phyloP scores from a whole-genome alignment of 1,284 basidiomycete species.

The Puccinia novopanici region DNA sequence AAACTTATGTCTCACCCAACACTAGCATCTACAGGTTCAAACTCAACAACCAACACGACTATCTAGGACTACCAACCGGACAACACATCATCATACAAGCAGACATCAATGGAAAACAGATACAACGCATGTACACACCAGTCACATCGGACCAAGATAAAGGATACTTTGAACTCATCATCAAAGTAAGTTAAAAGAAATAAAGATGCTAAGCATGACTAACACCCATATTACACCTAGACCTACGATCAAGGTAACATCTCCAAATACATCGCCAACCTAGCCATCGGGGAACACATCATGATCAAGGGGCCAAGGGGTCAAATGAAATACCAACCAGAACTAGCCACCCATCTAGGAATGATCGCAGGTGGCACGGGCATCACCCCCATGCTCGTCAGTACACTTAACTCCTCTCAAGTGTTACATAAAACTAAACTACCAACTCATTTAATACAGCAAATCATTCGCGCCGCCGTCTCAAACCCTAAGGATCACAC shows the following conservation, averaged over 20 bases:
- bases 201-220: too few species aligned
- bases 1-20: constrained; percentile 86
- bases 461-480: constrained; percentile 86
- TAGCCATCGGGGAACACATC: constrained; percentile 81
- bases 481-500: constrained; percentile 83
- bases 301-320: constrained; percentile 94
- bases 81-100: constrained; percentile 93
- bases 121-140: constrained; percentile 91
- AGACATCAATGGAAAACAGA: constrained; percentile 83
- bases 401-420: neutral
- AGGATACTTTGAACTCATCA: constrained; percentile 91
- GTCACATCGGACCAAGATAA: constrained; percentile 87
- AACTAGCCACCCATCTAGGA: constrained; percentile 74
- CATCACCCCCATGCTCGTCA: constrained; percentile 87
- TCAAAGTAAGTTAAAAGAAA: constrained; percentile 88
- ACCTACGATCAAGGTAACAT: constrained; percentile 96
- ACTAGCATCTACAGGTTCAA: constrained; percentile 94
- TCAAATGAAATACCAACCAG: constrained; percentile 67
- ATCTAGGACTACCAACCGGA: constrained; percentile 89
- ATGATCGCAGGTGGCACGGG: constrained; percentile 95
- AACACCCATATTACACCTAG: constrained; percentile 60
- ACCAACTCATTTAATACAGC: too few species aligned
- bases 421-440: too few species aligned
- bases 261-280: constrained; percentile 75
- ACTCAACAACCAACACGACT: constrained; percentile 71